Evolutionary conservation across 2,329 filamentous ascomycete genomes (phyloP).

Genomic region (Raffaelea arxii): DNA sequence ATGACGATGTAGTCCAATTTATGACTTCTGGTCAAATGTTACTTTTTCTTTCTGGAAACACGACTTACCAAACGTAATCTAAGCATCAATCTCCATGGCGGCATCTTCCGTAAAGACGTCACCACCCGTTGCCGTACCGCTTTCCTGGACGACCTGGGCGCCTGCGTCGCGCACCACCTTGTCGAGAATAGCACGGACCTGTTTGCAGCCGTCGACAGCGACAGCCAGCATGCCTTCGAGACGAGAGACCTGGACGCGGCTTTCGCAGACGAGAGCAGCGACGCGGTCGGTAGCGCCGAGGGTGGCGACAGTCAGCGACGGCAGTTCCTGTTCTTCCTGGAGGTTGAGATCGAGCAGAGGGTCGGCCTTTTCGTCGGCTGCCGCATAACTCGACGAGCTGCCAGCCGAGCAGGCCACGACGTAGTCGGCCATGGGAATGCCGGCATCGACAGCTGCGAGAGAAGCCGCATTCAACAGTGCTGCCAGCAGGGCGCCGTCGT

Average conservation of each 20-base stretch:
- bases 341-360: conserved; percentile 72
- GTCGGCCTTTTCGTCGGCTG: conserved; percentile 59
- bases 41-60: too few species aligned
- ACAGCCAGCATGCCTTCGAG: conserved; percentile 90
- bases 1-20: too few species aligned
- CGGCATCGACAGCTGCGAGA: conserved; percentile 85
- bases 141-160: conserved; percentile 50
- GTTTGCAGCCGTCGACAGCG: conserved; percentile 83
- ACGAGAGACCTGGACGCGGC: conserved; percentile 68
- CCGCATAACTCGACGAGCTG: conserved; percentile 57
- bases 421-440: conserved; percentile 91
- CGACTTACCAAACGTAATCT: too few species aligned
- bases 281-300: conserved; percentile 66
- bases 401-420: conserved; percentile 82
- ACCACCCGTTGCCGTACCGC: conserved; percentile 37
- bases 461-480: conserved; percentile 87
- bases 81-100: conserved; percentile 41
- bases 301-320: conserved; percentile 78
- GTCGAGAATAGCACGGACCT: conserved; percentile 74
- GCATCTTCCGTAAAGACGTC: conserved; percentile 20
- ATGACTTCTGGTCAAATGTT: too few species aligned
- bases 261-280: conserved; percentile 76
- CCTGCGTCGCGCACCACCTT: conserved; percentile 66
- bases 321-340: conserved; percentile 78
- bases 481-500: conserved; percentile 84